Conservation (phyloP, 495 filamentous ascomycete genomes). For the Neohortaea acidophila region DNA sequence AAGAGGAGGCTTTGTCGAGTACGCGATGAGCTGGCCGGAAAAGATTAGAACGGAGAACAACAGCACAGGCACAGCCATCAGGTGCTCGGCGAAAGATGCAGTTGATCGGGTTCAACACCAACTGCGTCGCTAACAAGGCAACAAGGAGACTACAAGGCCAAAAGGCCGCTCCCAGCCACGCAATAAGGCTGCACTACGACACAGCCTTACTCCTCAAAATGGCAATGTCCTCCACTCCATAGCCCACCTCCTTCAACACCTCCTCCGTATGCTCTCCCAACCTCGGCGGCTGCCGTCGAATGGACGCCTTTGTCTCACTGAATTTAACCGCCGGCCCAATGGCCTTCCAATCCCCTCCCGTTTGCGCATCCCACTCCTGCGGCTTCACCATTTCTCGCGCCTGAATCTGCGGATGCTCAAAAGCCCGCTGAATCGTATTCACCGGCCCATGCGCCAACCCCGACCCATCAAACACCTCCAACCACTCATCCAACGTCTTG, state of each 20-base stretch:
- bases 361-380: conserved; percentile 19
- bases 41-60: too few relatives aligned
- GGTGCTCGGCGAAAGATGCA: too few relatives aligned
- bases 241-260: conserved; percentile 22
- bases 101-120: too few relatives aligned
- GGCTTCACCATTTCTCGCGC: conserved; percentile 23
- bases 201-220: conserved; percentile 6
- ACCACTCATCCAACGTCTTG: conserved; percentile 24
- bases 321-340: conserved; percentile 26
- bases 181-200: not conserved
- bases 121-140: too few relatives aligned
- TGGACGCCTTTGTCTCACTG: conserved; percentile 19
- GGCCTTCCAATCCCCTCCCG: conserved; percentile 19
- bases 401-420: conserved; percentile 24
- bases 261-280: conserved; percentile 25
- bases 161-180: not conserved
- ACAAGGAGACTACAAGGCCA: not conserved
- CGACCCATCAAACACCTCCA: conserved; percentile 22
- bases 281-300: conserved; percentile 20
- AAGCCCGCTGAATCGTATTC: conserved; percentile 24
- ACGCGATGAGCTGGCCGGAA: too few relatives aligned
- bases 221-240: conserved; percentile 18
- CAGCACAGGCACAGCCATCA: too few relatives aligned
- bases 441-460: conserved; percentile 25
- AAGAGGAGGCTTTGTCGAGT: conserved; percentile 27